Conservation (phyloP, 2,329 filamentous ascomycete genomes). For the Chrysoporthe austroafricana region DNA sequence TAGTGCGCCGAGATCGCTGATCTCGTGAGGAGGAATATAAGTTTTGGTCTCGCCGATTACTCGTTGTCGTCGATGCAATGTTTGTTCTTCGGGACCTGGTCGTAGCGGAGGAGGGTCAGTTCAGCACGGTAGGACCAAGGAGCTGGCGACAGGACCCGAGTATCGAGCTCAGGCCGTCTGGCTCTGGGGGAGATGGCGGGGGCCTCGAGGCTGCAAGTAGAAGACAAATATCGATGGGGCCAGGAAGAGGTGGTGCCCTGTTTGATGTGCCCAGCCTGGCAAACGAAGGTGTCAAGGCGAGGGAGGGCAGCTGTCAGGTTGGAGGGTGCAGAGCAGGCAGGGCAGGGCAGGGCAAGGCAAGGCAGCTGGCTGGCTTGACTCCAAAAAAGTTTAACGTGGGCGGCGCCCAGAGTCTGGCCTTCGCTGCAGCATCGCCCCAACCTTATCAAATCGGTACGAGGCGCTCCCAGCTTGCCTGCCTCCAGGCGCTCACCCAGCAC, state of each 20-base stretch:
- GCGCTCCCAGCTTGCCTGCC: not conserved
- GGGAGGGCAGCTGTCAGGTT: not conserved
- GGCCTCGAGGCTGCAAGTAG: not conserved
- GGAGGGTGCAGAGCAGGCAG: not conserved
- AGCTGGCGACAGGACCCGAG: not conserved
- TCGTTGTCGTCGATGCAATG: not conserved
- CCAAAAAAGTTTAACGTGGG: constrained; percentile 15
- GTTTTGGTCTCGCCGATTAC: not conserved
- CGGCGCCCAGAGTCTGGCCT: not conserved
- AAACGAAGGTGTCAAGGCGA: not conserved
- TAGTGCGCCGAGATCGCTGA: not conserved
- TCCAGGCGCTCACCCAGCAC: not conserved
- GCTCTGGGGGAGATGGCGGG: not conserved
- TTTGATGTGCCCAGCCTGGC: not conserved
- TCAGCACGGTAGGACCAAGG: not conserved
- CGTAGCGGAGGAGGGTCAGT: not conserved
- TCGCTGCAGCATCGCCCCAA: constrained; percentile 6
- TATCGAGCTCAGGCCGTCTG: not conserved
- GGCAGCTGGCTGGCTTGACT: constrained; percentile 7
- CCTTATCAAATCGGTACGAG: not conserved
- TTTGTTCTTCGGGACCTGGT: not conserved
- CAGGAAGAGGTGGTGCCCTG: not conserved
- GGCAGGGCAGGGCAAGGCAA: not conserved
- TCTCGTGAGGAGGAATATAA: not conserved
- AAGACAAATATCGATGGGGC: not conserved